These are phyloP conservation scores for Incumbomyces delicatus DNA, from an alignment of 2,329 filamentous ascomycete species.

Conservation along the genomic window DNA sequence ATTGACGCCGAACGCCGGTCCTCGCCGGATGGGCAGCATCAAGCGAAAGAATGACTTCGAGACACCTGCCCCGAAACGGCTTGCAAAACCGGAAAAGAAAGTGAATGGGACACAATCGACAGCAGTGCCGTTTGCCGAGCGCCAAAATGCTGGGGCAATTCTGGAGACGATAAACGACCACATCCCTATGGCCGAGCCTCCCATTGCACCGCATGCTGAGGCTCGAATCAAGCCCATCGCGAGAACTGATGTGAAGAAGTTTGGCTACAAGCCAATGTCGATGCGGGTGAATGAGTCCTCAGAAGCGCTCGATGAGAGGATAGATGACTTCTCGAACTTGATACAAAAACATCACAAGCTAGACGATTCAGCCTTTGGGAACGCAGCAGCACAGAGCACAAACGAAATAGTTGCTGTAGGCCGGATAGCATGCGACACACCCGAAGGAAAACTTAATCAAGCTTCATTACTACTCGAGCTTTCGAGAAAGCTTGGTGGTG, in stretches of 20 bases:
- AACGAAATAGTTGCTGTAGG: conserved; percentile 83
- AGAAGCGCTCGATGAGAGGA: conserved; percentile 86
- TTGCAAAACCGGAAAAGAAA: conserved; percentile 34
- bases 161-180: conserved; percentile 75
- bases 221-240: conserved; percentile 74
- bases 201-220: conserved; percentile 62
- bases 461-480: conserved; percentile 83
- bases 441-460: conserved; percentile 76
- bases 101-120: conserved; percentile 9
- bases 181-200: conserved; percentile 56
- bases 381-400: conserved; percentile 73
- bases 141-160: conserved; percentile 69
- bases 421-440: conserved; percentile 76
- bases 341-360: conserved; percentile 65
- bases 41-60: conserved; percentile 46
- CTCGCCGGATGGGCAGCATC: conserved; percentile 33
- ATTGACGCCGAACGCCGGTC: conserved; percentile 55
- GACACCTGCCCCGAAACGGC: conserved; percentile 34
- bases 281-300: conserved; percentile 92
- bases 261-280: conserved; percentile 81
- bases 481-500: conserved; percentile 72
- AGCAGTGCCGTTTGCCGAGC: conserved; percentile 59
- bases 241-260: conserved; percentile 80
- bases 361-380: conserved; percentile 74
- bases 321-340: conserved; percentile 74